Conservation (phyloP, 176 grass and related monocot genomes). For the Musa itinerans region DNA sequence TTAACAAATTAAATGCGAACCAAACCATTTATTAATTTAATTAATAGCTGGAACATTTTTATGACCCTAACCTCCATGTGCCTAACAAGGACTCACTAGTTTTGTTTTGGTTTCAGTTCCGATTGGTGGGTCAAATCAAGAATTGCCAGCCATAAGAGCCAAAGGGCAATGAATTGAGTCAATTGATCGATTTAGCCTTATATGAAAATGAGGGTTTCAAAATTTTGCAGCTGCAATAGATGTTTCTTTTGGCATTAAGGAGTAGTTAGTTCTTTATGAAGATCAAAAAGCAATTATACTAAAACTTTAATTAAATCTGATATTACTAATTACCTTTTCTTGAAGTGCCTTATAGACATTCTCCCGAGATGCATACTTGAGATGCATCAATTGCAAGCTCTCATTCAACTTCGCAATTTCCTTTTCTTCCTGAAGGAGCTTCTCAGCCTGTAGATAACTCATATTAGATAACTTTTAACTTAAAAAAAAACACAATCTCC, state of each 20-base stretch:
- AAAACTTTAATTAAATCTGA: not conserved
- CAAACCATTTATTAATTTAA: too few species aligned
- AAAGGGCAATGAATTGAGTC: not conserved
- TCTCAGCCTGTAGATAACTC: slow-evolving; percentile 42
- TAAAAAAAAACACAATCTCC: not conserved
- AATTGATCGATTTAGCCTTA: not conserved
- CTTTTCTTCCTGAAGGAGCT: slow-evolving; percentile 59
- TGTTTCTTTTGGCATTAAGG: not conserved
- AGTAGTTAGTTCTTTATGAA: not conserved
- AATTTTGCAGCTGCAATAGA: not conserved
- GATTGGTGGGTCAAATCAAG: too few species aligned
- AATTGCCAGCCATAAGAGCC: not conserved
- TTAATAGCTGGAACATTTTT: too few species aligned
- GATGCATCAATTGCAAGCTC: slow-evolving; percentile 55
- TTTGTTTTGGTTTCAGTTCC: too few species aligned
- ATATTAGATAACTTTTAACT: not conserved
- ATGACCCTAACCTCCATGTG: too few species aligned
- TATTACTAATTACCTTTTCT: slow-evolving; percentile 48
- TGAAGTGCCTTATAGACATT: slow-evolving; percentile 59
- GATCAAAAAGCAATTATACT: not conserved
- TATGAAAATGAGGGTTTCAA: not conserved
- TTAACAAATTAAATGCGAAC: too few species aligned
- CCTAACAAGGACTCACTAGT: too few species aligned
- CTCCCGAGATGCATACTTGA: slow-evolving; percentile 72
- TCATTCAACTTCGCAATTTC: slow-evolving; percentile 55